Evolutionary conservation across 495 filamentous ascomycete species (phyloP), one percentile per base, ranked within the genome.

Genomic region (Clohesyomyces aquaticus): DNA sequence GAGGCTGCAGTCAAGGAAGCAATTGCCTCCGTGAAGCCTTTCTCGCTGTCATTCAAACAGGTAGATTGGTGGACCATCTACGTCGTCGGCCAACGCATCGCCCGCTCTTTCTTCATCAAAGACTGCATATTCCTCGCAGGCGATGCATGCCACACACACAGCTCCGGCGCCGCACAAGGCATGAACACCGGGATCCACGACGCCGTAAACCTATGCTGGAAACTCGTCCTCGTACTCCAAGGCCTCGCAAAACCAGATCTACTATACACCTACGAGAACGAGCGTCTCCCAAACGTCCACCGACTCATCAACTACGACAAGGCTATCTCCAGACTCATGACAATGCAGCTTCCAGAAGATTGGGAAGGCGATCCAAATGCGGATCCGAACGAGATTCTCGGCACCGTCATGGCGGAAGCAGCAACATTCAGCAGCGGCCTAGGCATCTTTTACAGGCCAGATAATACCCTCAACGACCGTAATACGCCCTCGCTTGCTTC

Each of bases 61-160:
- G 73, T 80, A 11, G 81, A 85, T 64, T 85, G 82, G 85, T 86
- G 80, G 72, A 85, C 83, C 0, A 80, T 83, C 42, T 84, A 84
- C 59, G 77, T 74, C 1, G 82, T 84, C 26, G 79, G 81, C 1
- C 82, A 85, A 59, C 75, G 81, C 0, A 70, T 84, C 19, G 83
- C 83, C 1, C 69, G 72, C 12, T 66, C 59, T 4, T 83, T 82
- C 49, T 72, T 74, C n/a, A 60, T 63, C 1, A 60, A 75, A 23
- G 74, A 76, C 6, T 66, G 76, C 35, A 66, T 82, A 0, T 79
- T 83, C 47, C 71, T 84, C 8, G 78, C 78, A 11, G 82, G 82
- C 0, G 81, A 84, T 71, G 80, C 82, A 0, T 77, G 74, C 22
- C 80, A 84, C 53, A 83, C 79, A 0, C 81, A 82, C 62, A 75